Conservation (phyloP, 805 yeast genomes). For the Kluyveromyces siamensis region DNA sequence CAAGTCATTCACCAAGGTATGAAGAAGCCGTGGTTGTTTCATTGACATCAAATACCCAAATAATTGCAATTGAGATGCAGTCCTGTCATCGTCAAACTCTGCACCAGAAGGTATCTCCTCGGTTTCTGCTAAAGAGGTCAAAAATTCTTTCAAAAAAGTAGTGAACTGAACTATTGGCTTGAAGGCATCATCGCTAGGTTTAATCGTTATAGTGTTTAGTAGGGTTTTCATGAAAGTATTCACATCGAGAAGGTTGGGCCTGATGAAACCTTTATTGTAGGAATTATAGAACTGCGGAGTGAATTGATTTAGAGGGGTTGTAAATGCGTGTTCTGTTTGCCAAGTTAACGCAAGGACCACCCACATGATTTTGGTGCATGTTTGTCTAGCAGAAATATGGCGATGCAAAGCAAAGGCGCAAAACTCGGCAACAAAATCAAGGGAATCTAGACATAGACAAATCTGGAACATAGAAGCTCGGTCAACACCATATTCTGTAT, state of each 20-base stretch:
- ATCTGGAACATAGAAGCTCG: constrained; percentile 66
- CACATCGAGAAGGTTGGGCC: constrained; percentile 18
- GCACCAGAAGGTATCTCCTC: constrained; percentile 69
- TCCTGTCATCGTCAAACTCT: constrained; percentile 81
- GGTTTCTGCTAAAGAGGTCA: constrained; percentile 56
- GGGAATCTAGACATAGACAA: constrained; percentile 38
- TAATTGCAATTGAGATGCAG: constrained; percentile 68
- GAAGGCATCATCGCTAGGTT: constrained; percentile 57
- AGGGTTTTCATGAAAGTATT: constrained; percentile 13
- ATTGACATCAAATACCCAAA: constrained; percentile 70
- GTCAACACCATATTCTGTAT: constrained; percentile 46
- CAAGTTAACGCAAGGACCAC: constrained; percentile 36
- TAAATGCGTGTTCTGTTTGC: constrained; percentile 11
- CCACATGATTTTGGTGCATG: constrained; percentile 64
- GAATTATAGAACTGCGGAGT: constrained; percentile 22
- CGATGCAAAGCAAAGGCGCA: constrained; percentile 62
- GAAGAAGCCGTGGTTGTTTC: constrained; percentile 69
- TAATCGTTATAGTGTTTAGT: constrained; percentile 13
- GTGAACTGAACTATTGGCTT: constrained; percentile 41
- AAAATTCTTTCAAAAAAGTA: constrained; percentile 48
- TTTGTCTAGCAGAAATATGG: constrained; percentile 48
- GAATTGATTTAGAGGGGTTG: constrained; percentile 11
- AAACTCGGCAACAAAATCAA: constrained; percentile 54
- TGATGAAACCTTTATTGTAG: constrained; percentile 17
- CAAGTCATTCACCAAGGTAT: constrained; percentile 69